Percentiles rank a stretch among this genome's conserved stretches.
These are phyloP conservation scores for Jacaranda mimosifolia DNA, from an alignment of 257 asterid genomes.

Conservation along the genomic window DNA sequence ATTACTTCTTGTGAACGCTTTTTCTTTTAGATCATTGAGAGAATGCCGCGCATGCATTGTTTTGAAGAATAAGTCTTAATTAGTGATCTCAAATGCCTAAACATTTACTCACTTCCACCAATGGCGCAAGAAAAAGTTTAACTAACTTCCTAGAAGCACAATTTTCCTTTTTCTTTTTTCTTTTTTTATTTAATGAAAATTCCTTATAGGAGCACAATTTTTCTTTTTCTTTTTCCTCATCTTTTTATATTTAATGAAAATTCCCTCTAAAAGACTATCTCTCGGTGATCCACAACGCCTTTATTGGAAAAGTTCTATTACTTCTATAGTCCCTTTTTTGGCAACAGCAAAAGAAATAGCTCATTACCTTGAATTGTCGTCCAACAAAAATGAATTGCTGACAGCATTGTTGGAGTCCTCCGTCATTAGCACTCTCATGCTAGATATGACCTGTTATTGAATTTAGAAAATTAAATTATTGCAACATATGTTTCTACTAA, in stretches of 20 bases:
- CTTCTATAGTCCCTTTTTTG: neutral
- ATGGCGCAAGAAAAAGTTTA: neutral
- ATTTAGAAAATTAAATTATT: constrained; percentile 8
- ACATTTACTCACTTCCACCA: neutral
- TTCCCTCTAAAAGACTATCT: neutral
- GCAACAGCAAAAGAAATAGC: too few species aligned
- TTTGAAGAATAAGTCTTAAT: neutral
- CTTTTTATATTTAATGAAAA: too few species aligned
- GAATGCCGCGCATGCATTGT: neutral
- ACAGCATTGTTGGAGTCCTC: constrained; percentile 89
- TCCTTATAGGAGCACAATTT: too few species aligned
- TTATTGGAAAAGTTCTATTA: neutral
- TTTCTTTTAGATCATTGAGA: neutral
- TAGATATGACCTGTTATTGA: constrained; percentile 78
- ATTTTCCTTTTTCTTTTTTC: too few species aligned
- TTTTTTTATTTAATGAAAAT: too few species aligned
- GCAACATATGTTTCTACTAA: neutral
- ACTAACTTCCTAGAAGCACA: neutral
- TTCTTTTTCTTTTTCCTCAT: too few species aligned
- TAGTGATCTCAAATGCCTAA: neutral
- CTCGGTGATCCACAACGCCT: neutral
- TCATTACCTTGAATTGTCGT: constrained; percentile 87
- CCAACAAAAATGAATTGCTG: constrained; percentile 89
- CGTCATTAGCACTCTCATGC: constrained; percentile 97
- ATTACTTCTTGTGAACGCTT: too few species aligned